A percentile compares a stretch with the other conserved stretches of the same genome.
These are phyloP conservation scores for Penicillium odoratum DNA, from an alignment of 495 filamentous ascomycete genomes.

Conservation along the genomic window DNA sequence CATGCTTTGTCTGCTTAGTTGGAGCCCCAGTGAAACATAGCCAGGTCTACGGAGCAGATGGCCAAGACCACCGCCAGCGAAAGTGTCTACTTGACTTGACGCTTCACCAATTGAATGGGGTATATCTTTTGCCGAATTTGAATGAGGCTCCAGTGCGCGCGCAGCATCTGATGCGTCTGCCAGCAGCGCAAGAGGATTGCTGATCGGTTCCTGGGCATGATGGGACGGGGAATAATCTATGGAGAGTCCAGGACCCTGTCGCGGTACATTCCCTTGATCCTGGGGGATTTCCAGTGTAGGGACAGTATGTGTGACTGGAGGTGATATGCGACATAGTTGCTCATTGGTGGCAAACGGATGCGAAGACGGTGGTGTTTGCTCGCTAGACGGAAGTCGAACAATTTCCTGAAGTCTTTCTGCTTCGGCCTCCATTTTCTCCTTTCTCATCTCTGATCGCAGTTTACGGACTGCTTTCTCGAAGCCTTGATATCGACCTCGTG, in stretches of 20 bases:
- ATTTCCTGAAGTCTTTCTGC: background rate
- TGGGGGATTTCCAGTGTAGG: background rate
- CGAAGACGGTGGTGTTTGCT: background rate
- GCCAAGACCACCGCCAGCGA: background rate
- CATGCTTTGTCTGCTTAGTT: slow-evolving; percentile 16
- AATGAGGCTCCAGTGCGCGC: slow-evolving; percentile 12
- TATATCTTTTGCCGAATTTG: background rate
- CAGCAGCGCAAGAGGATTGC: slow-evolving; percentile 28
- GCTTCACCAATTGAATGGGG: background rate
- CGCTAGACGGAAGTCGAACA: background rate
- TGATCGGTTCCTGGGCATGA: slow-evolving; percentile 18
- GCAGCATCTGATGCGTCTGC: slow-evolving; percentile 27
- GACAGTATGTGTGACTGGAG: background rate
- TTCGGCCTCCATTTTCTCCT: slow-evolving; percentile 7
- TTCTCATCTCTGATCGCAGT: slow-evolving; percentile 24
- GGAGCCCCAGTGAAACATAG: slow-evolving; percentile 26
- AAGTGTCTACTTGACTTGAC: background rate
- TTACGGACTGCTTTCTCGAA: slow-evolving; percentile 30
- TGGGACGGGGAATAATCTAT: background rate
- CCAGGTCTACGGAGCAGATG: slow-evolving; percentile 18
- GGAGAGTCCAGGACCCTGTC: background rate
- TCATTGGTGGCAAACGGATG: background rate
- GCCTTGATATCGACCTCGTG: slow-evolving; percentile 25
- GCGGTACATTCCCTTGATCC: background rate
- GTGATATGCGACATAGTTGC: background rate